A percentile compares a stretch with the other conserved stretches of the same genome.
Evolutionary conservation across 2,329 filamentous ascomycete species (phyloP).

Genomic region (Botrytis aclada): DNA sequence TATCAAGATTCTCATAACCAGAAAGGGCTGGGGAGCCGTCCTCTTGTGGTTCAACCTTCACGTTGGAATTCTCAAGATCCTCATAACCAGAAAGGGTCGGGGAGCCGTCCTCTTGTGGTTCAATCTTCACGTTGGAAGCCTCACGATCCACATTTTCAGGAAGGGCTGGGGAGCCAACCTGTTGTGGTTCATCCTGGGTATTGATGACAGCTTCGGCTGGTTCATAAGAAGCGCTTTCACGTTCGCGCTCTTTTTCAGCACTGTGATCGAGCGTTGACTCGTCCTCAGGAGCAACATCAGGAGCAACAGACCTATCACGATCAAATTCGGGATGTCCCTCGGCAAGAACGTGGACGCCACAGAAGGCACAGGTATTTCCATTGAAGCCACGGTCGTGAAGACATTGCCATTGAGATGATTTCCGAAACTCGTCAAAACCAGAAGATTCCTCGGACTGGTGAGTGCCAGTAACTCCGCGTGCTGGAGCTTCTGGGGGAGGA

Average conservation of each 20-base stretch:
- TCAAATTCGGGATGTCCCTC: not conserved
- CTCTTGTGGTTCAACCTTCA: not conserved
- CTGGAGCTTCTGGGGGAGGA: not conserved
- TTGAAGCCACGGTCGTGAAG: not conserved
- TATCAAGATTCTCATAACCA: not conserved
- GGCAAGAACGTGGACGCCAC: not conserved
- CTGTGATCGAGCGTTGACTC: rapidly evolving
- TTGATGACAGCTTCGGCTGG: not conserved
- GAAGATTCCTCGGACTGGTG: not conserved
- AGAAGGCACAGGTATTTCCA: not conserved
- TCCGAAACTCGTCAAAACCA: not conserved
- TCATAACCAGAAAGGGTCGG: too few species aligned
- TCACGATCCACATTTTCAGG: not conserved
- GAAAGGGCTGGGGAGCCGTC: not conserved
- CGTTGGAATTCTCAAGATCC: too few species aligned
- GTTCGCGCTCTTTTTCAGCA: not conserved
- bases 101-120: too few species aligned
- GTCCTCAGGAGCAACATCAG: not conserved
- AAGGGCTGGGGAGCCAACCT: not conserved
- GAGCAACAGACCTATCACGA: not conserved
- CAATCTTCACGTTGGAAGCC: too few species aligned
- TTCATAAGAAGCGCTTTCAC: not conserved
- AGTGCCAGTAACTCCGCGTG: not conserved
- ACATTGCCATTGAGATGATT: not conserved
- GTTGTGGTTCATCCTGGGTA: not conserved